phyloP scores from a whole-genome alignment of 805 yeast species.

The Wickerhamiella kazuoi region DNA sequence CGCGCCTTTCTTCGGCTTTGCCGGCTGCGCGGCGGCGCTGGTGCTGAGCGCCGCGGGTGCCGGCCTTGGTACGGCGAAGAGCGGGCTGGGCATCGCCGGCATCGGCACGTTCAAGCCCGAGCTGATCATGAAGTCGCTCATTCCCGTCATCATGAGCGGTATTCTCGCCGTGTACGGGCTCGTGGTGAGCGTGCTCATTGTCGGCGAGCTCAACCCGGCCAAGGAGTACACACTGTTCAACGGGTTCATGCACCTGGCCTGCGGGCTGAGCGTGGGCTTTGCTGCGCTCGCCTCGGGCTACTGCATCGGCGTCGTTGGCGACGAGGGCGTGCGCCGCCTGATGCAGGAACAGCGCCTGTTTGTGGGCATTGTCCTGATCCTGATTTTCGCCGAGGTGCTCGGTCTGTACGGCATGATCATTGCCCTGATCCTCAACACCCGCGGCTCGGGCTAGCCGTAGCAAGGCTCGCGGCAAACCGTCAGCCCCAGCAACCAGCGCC shows the following conservation, averaged over 20 bases:
- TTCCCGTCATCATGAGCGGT: conserved; percentile 98
- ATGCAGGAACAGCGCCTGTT: conserved; percentile 79
- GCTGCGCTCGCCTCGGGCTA: conserved; percentile 94
- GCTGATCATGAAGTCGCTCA: conserved; percentile 72
- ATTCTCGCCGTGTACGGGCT: conserved; percentile 91
- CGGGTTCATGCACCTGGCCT: conserved; percentile 95
- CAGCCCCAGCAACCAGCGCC: too few relatives aligned
- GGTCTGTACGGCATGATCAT: conserved; percentile 90
- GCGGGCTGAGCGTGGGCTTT: conserved; percentile 92
- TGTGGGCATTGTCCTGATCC: conserved; percentile 76
- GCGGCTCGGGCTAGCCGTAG: conserved; percentile 8
- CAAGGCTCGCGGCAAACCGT: too few relatives aligned
- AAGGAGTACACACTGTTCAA: conserved; percentile 71
- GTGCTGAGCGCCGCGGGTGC: conserved; percentile 91
- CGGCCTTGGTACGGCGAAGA: conserved; percentile 94
- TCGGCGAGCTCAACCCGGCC: conserved; percentile 60
- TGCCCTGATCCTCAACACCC: conserved; percentile 76
- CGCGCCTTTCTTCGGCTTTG: conserved; percentile 96
- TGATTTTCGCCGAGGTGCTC: conserved; percentile 80
- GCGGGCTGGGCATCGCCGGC: conserved; percentile 96
- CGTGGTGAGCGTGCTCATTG: conserved; percentile 89
- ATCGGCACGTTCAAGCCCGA: conserved; percentile 97
- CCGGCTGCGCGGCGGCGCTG: conserved; percentile 88
- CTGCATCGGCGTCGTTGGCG: conserved; percentile 89
- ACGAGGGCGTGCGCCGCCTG: conserved; percentile 74